Evolutionary conservation across 257 asterid genomes (phyloP), one percentile per base, ranked within the genome.

Genomic region (Nicotiana undulata): DNA sequence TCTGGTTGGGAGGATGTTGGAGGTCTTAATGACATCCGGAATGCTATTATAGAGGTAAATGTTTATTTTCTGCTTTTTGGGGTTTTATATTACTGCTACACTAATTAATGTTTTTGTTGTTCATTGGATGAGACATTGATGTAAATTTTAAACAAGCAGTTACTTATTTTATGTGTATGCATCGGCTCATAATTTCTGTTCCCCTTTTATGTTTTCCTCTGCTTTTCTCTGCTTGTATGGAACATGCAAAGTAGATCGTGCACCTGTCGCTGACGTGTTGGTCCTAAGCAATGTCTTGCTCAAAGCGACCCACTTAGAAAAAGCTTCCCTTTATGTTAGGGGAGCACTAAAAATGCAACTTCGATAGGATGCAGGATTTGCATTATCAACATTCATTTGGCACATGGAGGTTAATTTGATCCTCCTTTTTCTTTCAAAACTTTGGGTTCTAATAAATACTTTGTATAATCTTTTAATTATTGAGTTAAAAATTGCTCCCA

Each of bases 1-100:
- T 81, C 92, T 80, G 97, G 98, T 84, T 96, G 99, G 99, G 98
- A 89, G 83, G 99, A 96, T 91, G 98, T 96, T 82, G 99, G 99
- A 59, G 99, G 99, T 82, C 99, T 96, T 88, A 87, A 86, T 81
- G 97, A 90, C 86, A 92, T 94, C 77, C 91, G 85, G 63, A 92
- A 85, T 81, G 85, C 97, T 81, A 94, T 96, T 82, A 88, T 85
- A 88, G 99, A 96, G 97, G 97, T 90, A 85, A 59, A 40, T 44
- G 70, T 8, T 37, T 59, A 64, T 76, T 74, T 82, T 85, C 63
- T 82, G 26, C 34, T 8, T 24, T 24, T 49, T 24, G 61, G 51
- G 79, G 79, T 74, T 49, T 44, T 26, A 16, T 49, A 24, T 49
- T 4, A 24, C 18, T 13, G 5, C 40, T 22, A 24, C 9, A 49